phyloP scores from a whole-genome alignment of 441 rosid species.

The Pelargonium myrrhifolium region DNA sequence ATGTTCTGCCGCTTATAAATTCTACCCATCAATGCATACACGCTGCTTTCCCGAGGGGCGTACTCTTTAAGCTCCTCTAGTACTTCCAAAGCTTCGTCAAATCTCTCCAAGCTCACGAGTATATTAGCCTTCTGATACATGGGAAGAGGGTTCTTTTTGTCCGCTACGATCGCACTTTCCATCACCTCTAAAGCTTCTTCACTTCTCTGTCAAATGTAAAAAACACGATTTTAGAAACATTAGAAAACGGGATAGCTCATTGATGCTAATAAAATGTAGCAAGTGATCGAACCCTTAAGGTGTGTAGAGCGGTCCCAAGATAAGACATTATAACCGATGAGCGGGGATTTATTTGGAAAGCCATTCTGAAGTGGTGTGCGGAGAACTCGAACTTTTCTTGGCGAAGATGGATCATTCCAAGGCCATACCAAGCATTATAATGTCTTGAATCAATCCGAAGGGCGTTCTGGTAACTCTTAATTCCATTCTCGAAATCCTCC shows the following conservation, averaged over 20 bases:
- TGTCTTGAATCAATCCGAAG: constrained; percentile 84
- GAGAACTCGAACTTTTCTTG: constrained; percentile 94
- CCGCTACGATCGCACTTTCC: constrained; percentile 85
- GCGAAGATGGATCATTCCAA: constrained; percentile 90
- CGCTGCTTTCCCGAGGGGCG: constrained; percentile 89
- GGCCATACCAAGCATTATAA: constrained; percentile 95
- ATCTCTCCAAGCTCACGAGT: constrained; percentile 65
- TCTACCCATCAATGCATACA: constrained; percentile 94
- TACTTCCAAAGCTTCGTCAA: constrained; percentile 79
- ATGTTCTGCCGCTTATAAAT: constrained; percentile 64
- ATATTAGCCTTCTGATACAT: constrained; percentile 97
- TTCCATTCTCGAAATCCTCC: constrained; percentile 91
- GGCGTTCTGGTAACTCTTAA: constrained; percentile 87
- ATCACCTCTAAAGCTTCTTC: constrained; percentile 84
- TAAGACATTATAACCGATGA: constrained; percentile 96
- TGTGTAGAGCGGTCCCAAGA: constrained; percentile 84
- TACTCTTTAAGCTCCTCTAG: constrained; percentile 92
- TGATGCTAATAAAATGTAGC: constrained; percentile 9
- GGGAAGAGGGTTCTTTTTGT: constrained; percentile 91
- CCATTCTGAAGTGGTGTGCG: constrained; percentile 91
- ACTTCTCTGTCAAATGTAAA: constrained; percentile 52
- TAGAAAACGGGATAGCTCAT: background rate
- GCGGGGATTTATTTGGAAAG: constrained; percentile 66
- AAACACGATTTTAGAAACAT: constrained; percentile 11
- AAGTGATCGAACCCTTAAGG: constrained; percentile 49